These are phyloP conservation scores for Oropetium thomaeum DNA, from an alignment of 176 grass and related monocot species.

Conservation along the genomic window DNA sequence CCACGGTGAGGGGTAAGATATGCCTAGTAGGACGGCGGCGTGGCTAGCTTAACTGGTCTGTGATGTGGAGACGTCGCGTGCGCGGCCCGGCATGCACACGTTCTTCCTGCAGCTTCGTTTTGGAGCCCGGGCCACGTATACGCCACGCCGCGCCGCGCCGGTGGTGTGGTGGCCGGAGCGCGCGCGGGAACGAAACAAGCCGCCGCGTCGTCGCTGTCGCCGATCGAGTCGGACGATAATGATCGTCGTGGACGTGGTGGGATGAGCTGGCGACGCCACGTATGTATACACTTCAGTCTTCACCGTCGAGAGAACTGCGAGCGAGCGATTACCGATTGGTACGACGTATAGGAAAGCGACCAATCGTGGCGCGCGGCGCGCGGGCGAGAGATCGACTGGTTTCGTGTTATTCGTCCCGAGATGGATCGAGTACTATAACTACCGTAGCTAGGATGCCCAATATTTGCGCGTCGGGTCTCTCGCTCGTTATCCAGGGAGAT, in stretches of 20 bases:
- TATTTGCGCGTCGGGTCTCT: background rate
- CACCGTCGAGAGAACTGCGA: no score
- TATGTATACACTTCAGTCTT: no score
- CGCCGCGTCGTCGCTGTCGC: constrained; percentile 11
- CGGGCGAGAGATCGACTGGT: no score
- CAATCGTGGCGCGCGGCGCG: constrained; percentile 16
- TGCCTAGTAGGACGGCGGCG: background rate
- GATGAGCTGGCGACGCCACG: background rate
- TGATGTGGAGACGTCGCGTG: constrained; percentile 37
- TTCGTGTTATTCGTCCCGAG: no score
- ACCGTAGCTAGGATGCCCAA: background rate
- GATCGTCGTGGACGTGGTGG: background rate
- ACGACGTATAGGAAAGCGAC: background rate
- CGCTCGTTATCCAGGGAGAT: constrained; percentile 12
- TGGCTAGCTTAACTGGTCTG: no score
- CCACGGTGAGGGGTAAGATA: constrained; percentile 23
- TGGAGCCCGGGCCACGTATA: background rate
- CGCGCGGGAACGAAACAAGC: background rate
- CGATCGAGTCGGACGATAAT: background rate
- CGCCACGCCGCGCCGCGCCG: no score
- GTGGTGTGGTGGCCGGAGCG: background rate
- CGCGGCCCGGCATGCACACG: constrained; percentile 1
- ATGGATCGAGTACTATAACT: no score
- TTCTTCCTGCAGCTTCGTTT: background rate
- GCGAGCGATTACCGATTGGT: background rate